Percentiles rank a stretch among this genome's conserved stretches.
These are phyloP conservation scores for Helichrysum umbraculigerum DNA, from an alignment of 129 eudicot genomes.

Conservation along the genomic window DNA sequence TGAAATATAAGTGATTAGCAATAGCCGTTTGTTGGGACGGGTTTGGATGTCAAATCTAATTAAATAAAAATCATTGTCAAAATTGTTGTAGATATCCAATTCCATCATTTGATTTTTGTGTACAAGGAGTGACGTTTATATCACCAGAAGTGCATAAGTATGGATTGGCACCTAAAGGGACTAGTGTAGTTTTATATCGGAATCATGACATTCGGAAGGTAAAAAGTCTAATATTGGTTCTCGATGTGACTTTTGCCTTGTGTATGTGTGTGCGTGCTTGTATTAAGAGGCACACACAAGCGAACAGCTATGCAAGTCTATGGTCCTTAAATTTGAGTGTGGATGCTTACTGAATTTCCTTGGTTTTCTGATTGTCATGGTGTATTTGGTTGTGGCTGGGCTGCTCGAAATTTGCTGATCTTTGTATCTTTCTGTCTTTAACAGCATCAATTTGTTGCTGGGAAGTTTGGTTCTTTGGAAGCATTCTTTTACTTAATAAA, in stretches of 20 bases:
- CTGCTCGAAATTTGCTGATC: constrained; percentile 34
- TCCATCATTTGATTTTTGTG: constrained; percentile 95
- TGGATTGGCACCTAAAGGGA: constrained; percentile 99
- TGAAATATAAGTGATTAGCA: too few species aligned
- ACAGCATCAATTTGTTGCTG: constrained; percentile 99
- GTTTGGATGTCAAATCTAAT: too few species aligned
- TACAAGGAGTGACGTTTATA: constrained; percentile 93
- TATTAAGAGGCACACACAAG: not conserved
- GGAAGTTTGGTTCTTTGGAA: constrained; percentile 48
- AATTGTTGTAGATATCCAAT: constrained; percentile 65
- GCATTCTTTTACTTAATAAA: not conserved
- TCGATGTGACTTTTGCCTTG: not conserved
- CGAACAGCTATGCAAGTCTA: not conserved
- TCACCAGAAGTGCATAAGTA: constrained; percentile 96
- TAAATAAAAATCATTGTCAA: not conserved
- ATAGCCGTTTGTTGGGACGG: too few species aligned
- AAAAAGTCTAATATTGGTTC: constrained; percentile 24
- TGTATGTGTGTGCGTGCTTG: not conserved
- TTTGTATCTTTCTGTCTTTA: constrained; percentile 26
- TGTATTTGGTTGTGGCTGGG: constrained; percentile 37
- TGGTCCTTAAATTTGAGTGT: not conserved
- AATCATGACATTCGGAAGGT: constrained; percentile 96
- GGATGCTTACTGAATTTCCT: constrained; percentile 10
- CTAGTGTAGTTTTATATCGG: constrained; percentile 86
- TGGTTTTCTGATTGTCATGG: constrained; percentile 3